These are phyloP conservation scores for Aspergillus egyptiacus DNA, from an alignment of 495 filamentous ascomycete species.

Conservation along the genomic window DNA sequence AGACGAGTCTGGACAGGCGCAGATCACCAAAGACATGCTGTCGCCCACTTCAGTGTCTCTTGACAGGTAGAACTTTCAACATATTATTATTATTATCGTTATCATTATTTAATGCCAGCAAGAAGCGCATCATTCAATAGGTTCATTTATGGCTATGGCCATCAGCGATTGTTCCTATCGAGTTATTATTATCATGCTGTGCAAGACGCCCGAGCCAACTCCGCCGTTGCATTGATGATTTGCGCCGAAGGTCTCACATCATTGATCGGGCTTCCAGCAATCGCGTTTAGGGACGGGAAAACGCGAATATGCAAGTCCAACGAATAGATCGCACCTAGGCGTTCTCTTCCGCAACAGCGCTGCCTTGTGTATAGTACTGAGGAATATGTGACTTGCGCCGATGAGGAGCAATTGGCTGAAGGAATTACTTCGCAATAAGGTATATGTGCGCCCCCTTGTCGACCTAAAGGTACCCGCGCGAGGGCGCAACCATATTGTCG, in stretches of 20 bases:
- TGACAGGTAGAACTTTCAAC: constrained; percentile 3
- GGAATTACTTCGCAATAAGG: neutral
- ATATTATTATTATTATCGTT: neutral
- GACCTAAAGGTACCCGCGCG: neutral
- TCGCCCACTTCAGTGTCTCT: constrained; percentile 15
- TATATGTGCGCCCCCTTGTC: neutral
- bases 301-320: no score
- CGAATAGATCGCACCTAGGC: no score
- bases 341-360: neutral
- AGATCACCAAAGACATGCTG: constrained; percentile 26
- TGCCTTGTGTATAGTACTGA: neutral
- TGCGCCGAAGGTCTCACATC: neutral
- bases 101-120: no score
- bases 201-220: neutral
- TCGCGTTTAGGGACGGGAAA: no score
- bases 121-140: neutral
- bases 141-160: neutral
- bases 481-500: constrained; percentile 3
- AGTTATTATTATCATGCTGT: neutral
- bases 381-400: neutral
- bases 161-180: neutral
- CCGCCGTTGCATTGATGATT: constrained; percentile 2
- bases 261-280: constrained; percentile 1
- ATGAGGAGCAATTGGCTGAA: neutral
- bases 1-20: constrained; percentile 22